phyloP scores from a whole-genome alignment of 352 stramenopile genomes.

The Phytophthora aleatoria region DNA sequence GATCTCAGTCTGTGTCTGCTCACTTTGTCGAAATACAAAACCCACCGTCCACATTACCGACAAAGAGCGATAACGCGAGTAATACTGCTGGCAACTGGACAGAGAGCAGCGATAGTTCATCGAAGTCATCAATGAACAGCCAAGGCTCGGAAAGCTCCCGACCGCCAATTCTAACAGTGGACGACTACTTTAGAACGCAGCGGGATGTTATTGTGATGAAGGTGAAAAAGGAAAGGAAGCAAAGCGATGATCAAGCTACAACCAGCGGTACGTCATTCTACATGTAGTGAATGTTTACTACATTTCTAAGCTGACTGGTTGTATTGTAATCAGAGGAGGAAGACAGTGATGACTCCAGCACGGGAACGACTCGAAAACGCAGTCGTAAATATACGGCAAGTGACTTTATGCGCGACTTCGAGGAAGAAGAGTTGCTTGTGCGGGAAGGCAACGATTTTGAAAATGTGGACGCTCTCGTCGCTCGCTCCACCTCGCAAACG shows the following conservation, averaged over 20 bases:
- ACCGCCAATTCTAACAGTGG: slow-evolving; percentile 41
- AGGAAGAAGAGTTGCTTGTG: slow-evolving; percentile 60
- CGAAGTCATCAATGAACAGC: not conserved
- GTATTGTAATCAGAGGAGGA: slow-evolving; percentile 34
- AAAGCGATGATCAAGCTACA: slow-evolving; percentile 18
- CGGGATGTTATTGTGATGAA: slow-evolving; percentile 36
- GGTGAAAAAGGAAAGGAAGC: slow-evolving; percentile 18
- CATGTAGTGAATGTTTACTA: not conserved
- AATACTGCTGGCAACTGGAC: not conserved
- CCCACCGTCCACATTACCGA: slow-evolving; percentile 38
- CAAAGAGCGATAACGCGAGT: slow-evolving; percentile 19
- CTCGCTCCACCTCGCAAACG: slow-evolving; percentile 25
- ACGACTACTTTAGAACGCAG: slow-evolving; percentile 67
- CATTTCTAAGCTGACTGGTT: slow-evolving; percentile 1
- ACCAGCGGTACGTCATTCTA: slow-evolving; percentile 27
- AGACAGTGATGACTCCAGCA: slow-evolving; percentile 49
- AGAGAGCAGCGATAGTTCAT: slow-evolving; percentile 1
- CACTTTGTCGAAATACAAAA: slow-evolving; percentile 57
- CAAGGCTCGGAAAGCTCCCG: slow-evolving; percentile 9
- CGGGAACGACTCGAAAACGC: slow-evolving; percentile 39
- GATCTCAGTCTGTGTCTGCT: slow-evolving; percentile 23
- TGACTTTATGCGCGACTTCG: slow-evolving; percentile 83
- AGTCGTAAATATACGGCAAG: slow-evolving; percentile 76
- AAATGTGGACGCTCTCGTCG: slow-evolving; percentile 19
- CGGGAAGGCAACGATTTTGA: slow-evolving; percentile 32